These are phyloP conservation scores for Craspedostauros australis DNA, from an alignment of 108 stramenopile genomes.

Conservation along the genomic window DNA sequence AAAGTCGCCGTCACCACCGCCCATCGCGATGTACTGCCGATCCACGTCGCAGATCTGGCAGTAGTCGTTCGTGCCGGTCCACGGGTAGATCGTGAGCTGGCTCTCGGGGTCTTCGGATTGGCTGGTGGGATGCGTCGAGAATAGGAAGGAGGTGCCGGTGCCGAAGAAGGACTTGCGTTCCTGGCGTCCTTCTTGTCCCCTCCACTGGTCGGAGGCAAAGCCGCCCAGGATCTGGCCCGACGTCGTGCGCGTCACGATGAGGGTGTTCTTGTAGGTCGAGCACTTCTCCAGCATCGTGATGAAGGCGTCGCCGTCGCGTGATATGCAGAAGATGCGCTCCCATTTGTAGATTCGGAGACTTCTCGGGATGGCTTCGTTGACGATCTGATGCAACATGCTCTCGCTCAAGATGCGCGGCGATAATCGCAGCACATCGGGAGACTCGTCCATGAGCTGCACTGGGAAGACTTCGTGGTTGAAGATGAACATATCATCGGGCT, in stretches of 20 bases:
- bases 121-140: constrained; percentile 11
- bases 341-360: constrained; percentile 13
- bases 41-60: constrained; percentile 33
- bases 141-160: constrained; percentile 30
- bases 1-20: constrained; percentile 39
- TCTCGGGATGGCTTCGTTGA: constrained; percentile 11
- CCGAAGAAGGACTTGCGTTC: constrained; percentile 17
- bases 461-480: background rate
- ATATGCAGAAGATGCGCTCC: constrained; percentile 27
- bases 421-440: background rate
- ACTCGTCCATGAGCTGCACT: background rate
- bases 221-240: constrained; percentile 32
- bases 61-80: constrained; percentile 38
- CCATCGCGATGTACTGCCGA: constrained; percentile 16
- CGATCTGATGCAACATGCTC: constrained; percentile 14
- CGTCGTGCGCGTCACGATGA: constrained; percentile 27
- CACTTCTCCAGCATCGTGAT: constrained; percentile 18
- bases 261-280: constrained; percentile 4
- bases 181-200: constrained; percentile 4
- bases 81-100: constrained; percentile 13
- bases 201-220: constrained; percentile 29
- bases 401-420: constrained; percentile 14
- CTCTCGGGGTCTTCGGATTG: background rate
- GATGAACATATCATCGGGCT: too few relatives aligned
- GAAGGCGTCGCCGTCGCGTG: constrained; percentile 32